phyloP scores from a whole-genome alignment of 805 yeast species.

The Maudiozyma serrabonitensis region DNA sequence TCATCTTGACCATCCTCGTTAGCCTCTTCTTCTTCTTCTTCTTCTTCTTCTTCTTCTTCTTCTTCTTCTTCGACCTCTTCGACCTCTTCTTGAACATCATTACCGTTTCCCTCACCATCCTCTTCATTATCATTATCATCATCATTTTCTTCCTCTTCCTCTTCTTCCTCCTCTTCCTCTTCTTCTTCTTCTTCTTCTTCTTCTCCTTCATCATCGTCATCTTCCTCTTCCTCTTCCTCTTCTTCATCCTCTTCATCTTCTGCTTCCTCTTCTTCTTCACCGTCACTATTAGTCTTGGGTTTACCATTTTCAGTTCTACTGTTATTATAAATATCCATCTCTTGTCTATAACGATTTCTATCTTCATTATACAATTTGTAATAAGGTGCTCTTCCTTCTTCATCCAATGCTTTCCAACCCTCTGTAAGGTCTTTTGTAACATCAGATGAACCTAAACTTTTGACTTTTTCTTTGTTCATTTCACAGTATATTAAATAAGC shows the following conservation, averaged over 20 bases:
- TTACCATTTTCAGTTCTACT: neutral
- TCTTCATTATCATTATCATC: constrained; percentile 3
- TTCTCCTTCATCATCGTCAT: constrained; percentile 6
- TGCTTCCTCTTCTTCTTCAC: neutral
- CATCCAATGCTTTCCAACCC: constrained; percentile 69
- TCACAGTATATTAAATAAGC: constrained; percentile 87
- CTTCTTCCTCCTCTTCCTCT: too few relatives aligned
- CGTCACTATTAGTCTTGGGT: neutral
- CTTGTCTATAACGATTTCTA: constrained; percentile 60
- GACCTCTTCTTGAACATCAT: constrained; percentile 15
- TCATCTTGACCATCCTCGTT: constrained; percentile 8
- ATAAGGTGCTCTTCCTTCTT: constrained; percentile 62
- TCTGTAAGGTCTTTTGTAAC: constrained; percentile 73
- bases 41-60: neutral
- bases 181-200: constrained; percentile 5
- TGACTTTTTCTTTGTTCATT: constrained; percentile 64
- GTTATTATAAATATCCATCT: constrained; percentile 45
- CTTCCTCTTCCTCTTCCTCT: constrained; percentile 1
- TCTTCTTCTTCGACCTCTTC: constrained; percentile 8
- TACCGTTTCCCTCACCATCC: constrained; percentile 4
- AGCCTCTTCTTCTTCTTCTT: too few relatives aligned
- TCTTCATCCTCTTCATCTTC: neutral
- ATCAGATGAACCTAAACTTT: constrained; percentile 51
- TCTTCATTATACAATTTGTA: constrained; percentile 71
- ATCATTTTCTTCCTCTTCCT: constrained; percentile 1